Percentiles rank a stretch among this genome's conserved stretches.
phyloP scores from a whole-genome alignment of 805 yeast genomes.

The Zygoascus ofunaensis region DNA sequence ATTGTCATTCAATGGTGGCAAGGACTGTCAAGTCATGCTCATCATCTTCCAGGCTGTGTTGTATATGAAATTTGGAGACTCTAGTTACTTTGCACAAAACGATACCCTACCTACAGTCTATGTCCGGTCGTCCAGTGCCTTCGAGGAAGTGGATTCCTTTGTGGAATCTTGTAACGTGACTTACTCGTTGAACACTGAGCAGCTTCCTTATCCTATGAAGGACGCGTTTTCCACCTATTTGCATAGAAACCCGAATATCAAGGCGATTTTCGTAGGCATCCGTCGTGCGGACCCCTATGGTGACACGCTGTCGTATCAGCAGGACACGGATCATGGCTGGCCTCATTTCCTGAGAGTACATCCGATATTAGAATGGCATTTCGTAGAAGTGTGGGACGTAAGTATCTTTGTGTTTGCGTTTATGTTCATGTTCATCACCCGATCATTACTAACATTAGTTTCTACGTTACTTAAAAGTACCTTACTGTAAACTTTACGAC shows the following conservation, averaged over 20 bases:
- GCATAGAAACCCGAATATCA: conserved; percentile 40
- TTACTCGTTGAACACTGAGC: conserved; percentile 45
- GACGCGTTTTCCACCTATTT: conserved; percentile 63
- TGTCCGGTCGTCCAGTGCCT: conserved; percentile 65
- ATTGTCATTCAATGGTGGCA: conserved; percentile 90
- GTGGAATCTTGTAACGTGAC: conserved; percentile 43
- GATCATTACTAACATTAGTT: conserved; percentile 29
- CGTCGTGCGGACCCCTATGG: conserved; percentile 86
- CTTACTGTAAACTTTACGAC: conserved; percentile 72
- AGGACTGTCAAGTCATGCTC: conserved; percentile 88
- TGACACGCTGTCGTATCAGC: conserved; percentile 45
- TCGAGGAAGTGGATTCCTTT: conserved; percentile 60
- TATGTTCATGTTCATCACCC: not conserved
- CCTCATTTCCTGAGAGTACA: conserved; percentile 77
- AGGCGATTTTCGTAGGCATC: conserved; percentile 79
- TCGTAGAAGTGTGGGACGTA: conserved; percentile 64
- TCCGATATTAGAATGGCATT: conserved; percentile 84
- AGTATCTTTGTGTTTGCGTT: conserved; percentile 2
- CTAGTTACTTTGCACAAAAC: conserved; percentile 13
- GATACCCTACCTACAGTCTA: conserved; percentile 51
- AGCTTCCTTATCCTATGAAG: conserved; percentile 40
- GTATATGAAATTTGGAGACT: conserved; percentile 13
- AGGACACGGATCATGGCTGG: conserved; percentile 83
- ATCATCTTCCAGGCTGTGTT: conserved; percentile 57
- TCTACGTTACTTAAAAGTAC: conserved; percentile 45